Percentiles rank a stretch among this genome's conserved stretches.
phyloP scores from a whole-genome alignment of 371 early-diverging fungal species.

The Mucor indicus region DNA sequence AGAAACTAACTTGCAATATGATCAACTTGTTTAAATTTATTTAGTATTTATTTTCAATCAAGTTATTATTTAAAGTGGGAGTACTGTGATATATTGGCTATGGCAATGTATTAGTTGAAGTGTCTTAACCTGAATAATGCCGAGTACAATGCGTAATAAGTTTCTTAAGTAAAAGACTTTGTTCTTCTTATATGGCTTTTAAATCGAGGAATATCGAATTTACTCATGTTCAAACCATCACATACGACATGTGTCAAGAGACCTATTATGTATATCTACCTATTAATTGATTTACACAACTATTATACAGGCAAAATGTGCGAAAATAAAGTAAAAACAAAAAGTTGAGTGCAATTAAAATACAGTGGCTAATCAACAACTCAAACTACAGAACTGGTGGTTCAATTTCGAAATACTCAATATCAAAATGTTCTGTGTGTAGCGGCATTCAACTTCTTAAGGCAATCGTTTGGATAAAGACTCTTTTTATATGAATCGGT shows the following conservation, averaged over 20 bases:
- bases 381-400: not conserved
- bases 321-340: constrained; percentile 8
- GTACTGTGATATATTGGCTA: constrained; percentile 6
- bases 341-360: constrained; percentile 2
- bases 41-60: not conserved
- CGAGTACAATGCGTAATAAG: constrained; percentile 9
- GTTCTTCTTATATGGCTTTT: constrained; percentile 8
- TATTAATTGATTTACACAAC: constrained; percentile 9
- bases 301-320: constrained; percentile 2
- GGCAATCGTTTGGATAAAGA: not conserved
- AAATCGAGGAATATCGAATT: constrained; percentile 9
- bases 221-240: constrained; percentile 9
- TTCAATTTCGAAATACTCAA: not conserved
- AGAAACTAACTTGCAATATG: constrained; percentile 8
- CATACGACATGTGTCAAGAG: constrained; percentile 5
- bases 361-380: not conserved
- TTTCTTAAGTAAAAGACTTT: constrained; percentile 12
- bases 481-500: too few relatives aligned
- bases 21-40: not conserved
- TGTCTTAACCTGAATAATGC: constrained; percentile 10
- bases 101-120: constrained; percentile 3
- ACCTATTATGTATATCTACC: constrained; percentile 11
- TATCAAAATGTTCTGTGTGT: not conserved
- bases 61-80: constrained; percentile 9
- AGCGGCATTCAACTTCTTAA: too few relatives aligned